These are phyloP conservation scores for Ascocoryne sarcoides DNA, from an alignment of 2,329 filamentous ascomycete genomes.

Conservation along the genomic window DNA sequence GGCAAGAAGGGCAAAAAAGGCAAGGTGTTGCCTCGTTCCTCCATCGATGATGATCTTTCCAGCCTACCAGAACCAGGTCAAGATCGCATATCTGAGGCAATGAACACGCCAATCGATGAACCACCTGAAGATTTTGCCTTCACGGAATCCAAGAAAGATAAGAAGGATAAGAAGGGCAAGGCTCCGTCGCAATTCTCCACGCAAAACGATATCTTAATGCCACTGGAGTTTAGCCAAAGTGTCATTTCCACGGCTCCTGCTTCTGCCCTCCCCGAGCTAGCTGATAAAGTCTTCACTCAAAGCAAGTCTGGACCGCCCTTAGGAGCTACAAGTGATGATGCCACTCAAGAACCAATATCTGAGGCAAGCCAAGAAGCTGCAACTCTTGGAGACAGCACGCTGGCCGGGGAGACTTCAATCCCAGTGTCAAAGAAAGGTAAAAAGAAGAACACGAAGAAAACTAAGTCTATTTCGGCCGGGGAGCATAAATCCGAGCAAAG, in stretches of 20 bases:
- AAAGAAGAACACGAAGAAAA: constrained; percentile 23
- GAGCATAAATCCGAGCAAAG: constrained; percentile 3
- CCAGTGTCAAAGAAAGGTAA: constrained; percentile 13
- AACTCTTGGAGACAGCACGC: constrained; percentile 4
- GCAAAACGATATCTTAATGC: constrained; percentile 6
- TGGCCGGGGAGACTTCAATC: constrained; percentile 1
- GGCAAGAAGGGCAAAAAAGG: neutral
- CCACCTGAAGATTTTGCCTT: constrained; percentile 7
- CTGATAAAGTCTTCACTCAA: too few species aligned
- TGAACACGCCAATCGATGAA: neutral
- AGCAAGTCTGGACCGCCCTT: too few species aligned
- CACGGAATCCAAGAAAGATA: constrained; percentile 32
- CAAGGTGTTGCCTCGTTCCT: neutral
- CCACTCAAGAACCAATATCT: constrained; percentile 5
- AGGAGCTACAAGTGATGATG: too few species aligned
- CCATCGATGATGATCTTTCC: neutral
- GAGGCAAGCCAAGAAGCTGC: constrained; percentile 2
- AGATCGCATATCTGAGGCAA: neutral
- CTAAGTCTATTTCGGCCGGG: constrained; percentile 5
- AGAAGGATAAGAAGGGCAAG: constrained; percentile 31
- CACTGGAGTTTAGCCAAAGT: neutral
- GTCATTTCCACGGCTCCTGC: neutral
- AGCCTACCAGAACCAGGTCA: neutral
- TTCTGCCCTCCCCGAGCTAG: neutral
- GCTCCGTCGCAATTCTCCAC: constrained; percentile 9